Evolutionary conservation across 2,329 filamentous ascomycete species (phyloP).

Genomic region (Beauveria sp.): DNA sequence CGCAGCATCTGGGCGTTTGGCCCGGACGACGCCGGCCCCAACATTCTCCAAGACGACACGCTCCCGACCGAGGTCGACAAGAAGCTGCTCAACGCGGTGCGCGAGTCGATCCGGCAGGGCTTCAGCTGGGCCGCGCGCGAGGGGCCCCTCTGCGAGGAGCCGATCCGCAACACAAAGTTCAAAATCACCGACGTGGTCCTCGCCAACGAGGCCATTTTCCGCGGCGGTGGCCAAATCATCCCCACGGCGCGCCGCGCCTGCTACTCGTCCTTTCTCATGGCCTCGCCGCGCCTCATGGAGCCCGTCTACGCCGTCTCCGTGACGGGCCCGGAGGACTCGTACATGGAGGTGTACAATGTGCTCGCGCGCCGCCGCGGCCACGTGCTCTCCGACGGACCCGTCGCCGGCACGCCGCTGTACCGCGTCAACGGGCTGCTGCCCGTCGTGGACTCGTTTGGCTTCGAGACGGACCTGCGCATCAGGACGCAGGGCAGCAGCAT

Average conservation of each 20-base stretch:
- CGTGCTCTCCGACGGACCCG: conserved; percentile 86
- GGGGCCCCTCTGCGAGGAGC: conserved; percentile 95
- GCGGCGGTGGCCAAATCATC: conserved; percentile 94
- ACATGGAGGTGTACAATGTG: conserved; percentile 84
- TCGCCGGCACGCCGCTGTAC: conserved; percentile 90
- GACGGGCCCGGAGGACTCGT: conserved; percentile 83
- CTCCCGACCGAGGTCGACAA: conserved; percentile 91
- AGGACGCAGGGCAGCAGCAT: conserved; percentile 91
- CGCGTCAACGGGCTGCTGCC: conserved; percentile 85
- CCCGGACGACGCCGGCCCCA: conserved; percentile 87
- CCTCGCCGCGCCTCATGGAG: conserved; percentile 92
- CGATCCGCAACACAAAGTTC: conserved; percentile 97
- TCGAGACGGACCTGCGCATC: conserved; percentile 94
- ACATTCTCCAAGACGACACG: conserved; percentile 95
- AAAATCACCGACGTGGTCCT: conserved; percentile 86
- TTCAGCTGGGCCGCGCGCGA: conserved; percentile 96
- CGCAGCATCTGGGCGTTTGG: conserved; percentile 98
- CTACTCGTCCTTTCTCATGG: conserved; percentile 96
- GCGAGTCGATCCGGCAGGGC: conserved; percentile 88
- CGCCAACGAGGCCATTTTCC: conserved; percentile 84
- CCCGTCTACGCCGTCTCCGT: conserved; percentile 89
- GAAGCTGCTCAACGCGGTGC: conserved; percentile 76
- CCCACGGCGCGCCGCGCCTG: conserved; percentile 87
- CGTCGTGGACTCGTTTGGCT: conserved; percentile 95
- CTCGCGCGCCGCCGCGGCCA: conserved; percentile 83